Base-by-base conservation (phyloP, 805 yeast species). In the Candida ulmi region DNA sequence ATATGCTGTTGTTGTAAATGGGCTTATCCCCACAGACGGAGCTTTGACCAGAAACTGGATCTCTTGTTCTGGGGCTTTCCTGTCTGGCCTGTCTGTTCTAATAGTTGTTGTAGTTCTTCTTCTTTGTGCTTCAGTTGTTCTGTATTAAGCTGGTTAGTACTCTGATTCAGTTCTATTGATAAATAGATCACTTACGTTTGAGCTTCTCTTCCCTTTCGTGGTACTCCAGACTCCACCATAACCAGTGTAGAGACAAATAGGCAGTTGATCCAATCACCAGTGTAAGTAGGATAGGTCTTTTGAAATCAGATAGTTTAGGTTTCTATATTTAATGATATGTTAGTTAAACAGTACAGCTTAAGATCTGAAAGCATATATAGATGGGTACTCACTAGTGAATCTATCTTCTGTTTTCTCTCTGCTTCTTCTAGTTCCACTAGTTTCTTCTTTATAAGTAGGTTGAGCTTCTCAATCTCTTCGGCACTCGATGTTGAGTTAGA, bases 161-260 rank as follows among this genome's bases (percentile, higher is more conserved):
- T 17, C 16, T 15, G 5, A 5, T 26, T 11, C 28, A 26, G n/a
- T 8, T 8, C 28, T 26, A 11, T 26, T 11, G 28, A 8, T 5
- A 11, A 9, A 13, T 13, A 5, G 11, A 19, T 8, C 23, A 46
- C 57, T 38, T 30, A 53, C 58, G 7, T 31, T 43, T 35, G 1
- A 54, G 42, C 15, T 44, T 48, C 15, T 35, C 31, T 38, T 54
- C 59, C 23, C 48, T 41, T 27, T 44, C 49, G 1, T 45, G 41
- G 25, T 43, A 47, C 39, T 50, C 50, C 36, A 53, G 15, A 9
- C 43, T 43, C 55, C 58, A 52, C 59, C 59, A 54, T 4, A 42
- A 28, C 40, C 48, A 42, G 30, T 53, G 57, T 13, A 44, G 38
- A 1, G 52, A 40, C 17, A 52, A 19, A 27, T 48, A 51, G 5